Evolutionary conservation across 2,329 filamentous ascomycete genomes (phyloP).

Genomic region (Aspergillus clavatus): DNA sequence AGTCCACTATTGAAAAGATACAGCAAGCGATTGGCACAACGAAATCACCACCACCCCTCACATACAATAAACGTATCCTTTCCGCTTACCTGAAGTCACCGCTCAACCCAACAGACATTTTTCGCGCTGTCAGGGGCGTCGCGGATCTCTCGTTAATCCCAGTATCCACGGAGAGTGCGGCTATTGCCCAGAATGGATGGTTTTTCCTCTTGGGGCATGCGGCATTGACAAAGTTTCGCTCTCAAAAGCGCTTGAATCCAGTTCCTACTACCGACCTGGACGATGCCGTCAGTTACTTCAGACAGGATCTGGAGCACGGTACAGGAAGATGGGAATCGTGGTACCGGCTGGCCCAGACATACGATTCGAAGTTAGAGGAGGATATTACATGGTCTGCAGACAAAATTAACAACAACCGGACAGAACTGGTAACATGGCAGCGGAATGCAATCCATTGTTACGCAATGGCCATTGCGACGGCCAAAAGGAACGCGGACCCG

Average conservation of each 20-base stretch:
- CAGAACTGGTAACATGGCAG: constrained; percentile 70
- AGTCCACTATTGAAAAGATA: constrained; percentile 85
- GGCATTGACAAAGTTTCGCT: constrained; percentile 77
- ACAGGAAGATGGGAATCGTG: constrained; percentile 82
- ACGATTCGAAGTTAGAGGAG: constrained; percentile 83
- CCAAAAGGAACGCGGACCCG: constrained; percentile 53
- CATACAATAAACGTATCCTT: constrained; percentile 82
- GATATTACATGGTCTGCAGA: constrained; percentile 83
- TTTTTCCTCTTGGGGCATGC: constrained; percentile 88
- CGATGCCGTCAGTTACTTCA: constrained; percentile 72
- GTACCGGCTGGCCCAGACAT: constrained; percentile 82
- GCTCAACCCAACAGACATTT: constrained; percentile 75
- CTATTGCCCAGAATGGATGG: constrained; percentile 77
- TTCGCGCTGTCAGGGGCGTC: constrained; percentile 73
- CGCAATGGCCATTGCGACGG: constrained; percentile 61
- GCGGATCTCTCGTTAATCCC: constrained; percentile 67
- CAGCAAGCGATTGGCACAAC: constrained; percentile 75
- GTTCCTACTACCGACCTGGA: constrained; percentile 79
- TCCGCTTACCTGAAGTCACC: constrained; percentile 76
- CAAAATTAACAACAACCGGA: constrained; percentile 79
- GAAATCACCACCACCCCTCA: constrained; percentile 72
- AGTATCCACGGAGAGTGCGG: constrained; percentile 63
- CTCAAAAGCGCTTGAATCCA: constrained; percentile 70
- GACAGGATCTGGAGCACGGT: constrained; percentile 77
- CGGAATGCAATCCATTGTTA: constrained; percentile 79